Conservation (phyloP, 345 rosid genomes). For the Mangifera indica region DNA sequence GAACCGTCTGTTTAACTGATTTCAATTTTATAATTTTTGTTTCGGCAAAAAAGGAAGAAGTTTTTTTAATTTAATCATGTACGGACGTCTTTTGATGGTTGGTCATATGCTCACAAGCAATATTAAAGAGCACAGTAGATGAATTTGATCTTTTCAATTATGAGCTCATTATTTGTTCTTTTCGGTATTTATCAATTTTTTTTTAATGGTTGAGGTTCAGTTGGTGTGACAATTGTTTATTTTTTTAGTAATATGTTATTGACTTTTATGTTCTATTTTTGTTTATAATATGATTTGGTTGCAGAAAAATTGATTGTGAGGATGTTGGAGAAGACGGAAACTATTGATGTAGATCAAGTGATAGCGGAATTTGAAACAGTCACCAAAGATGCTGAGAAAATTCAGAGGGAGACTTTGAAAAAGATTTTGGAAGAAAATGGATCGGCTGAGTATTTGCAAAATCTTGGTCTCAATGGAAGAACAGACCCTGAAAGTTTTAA, state of each 20-base stretch:
- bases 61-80: no score
- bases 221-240: no score
- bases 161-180: neutral
- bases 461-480: conserved; percentile 63
- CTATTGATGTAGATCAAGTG: conserved; percentile 44
- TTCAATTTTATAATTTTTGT: neutral
- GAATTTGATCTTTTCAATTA: neutral
- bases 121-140: neutral
- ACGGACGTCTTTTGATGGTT: neutral
- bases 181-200: neutral
- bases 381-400: conserved; percentile 66
- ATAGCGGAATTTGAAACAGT: conserved; percentile 69
- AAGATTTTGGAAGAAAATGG: conserved; percentile 72
- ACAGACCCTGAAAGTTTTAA: conserved; percentile 75
- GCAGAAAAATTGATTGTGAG: conserved; percentile 21
- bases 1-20: neutral
- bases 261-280: neutral
- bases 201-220: neutral
- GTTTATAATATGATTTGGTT: neutral
- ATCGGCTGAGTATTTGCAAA: conserved; percentile 66
- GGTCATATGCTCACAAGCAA: neutral
- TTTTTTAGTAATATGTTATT: neutral
- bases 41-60: neutral
- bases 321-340: conserved; percentile 60
- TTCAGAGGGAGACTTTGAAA: conserved; percentile 67